These are phyloP conservation scores for Phaeosphaeria sp. DNA, from an alignment of 2,329 filamentous ascomycete species.

Conservation along the genomic window DNA sequence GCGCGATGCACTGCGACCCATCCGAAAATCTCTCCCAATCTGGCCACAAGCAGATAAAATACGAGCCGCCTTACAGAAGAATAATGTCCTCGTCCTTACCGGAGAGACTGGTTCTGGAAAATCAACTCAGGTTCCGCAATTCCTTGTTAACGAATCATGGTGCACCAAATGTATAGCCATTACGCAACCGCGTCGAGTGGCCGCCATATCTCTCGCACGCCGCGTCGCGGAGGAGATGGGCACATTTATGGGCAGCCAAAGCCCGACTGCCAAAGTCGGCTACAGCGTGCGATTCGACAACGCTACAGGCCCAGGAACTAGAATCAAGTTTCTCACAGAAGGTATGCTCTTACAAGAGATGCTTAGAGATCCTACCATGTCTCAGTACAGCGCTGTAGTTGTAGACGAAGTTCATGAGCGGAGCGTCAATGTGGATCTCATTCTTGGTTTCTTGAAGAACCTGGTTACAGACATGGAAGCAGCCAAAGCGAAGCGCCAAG, in stretches of 20 bases:
- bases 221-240: constrained; percentile 87
- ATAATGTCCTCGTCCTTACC: constrained; percentile 81
- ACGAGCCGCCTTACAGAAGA: constrained; percentile 64
- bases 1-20: constrained; percentile 55
- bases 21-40: constrained; percentile 77
- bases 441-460: constrained; percentile 86
- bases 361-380: constrained; percentile 80
- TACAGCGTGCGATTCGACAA: constrained; percentile 97
- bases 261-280: constrained; percentile 72
- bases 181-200: constrained; percentile 91
- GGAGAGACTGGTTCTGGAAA: constrained; percentile 98
- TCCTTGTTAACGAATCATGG: constrained; percentile 80
- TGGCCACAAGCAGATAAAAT: constrained; percentile 78
- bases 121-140: constrained; percentile 95
- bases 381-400: constrained; percentile 85
- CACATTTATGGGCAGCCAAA: constrained; percentile 64
- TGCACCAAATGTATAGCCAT: constrained; percentile 82
- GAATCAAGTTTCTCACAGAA: constrained; percentile 93
- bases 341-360: constrained; percentile 96
- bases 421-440: constrained; percentile 85
- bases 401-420: constrained; percentile 98
- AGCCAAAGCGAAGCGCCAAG: constrained; percentile 66
- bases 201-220: constrained; percentile 86
- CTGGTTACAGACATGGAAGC: constrained; percentile 69
- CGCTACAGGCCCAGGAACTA: constrained; percentile 78